These are phyloP conservation scores for Metschnikowia chrysomelidarum DNA, from an alignment of 805 yeast species.

Conservation along the genomic window DNA sequence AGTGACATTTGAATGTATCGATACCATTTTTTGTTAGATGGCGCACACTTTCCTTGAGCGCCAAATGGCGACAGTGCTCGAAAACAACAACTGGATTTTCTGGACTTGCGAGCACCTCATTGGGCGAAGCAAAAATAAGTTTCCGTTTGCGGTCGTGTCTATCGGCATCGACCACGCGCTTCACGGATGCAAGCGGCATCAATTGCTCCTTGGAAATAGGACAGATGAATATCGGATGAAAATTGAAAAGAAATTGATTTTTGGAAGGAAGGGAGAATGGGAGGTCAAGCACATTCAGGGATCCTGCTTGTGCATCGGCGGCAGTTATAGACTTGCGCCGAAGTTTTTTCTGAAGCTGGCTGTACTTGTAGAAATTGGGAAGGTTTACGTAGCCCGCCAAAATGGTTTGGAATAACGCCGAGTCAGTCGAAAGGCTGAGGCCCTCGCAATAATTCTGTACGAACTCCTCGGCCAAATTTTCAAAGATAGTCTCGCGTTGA, in stretches of 20 bases:
- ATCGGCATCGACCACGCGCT: constrained; percentile 13
- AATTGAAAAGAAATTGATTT: constrained; percentile 37
- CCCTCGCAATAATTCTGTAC: constrained; percentile 39
- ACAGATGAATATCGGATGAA: constrained; percentile 46
- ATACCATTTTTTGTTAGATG: constrained; percentile 38
- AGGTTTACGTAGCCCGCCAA: constrained; percentile 41
- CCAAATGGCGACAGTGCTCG: constrained; percentile 41
- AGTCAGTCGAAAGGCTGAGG: constrained; percentile 37
- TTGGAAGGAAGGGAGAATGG: constrained; percentile 44
- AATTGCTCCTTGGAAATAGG: constrained; percentile 45
- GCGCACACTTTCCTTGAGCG: constrained; percentile 41
- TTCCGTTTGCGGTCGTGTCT: constrained; percentile 12
- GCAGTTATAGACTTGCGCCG: constrained; percentile 10
- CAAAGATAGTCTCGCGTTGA: constrained; percentile 29
- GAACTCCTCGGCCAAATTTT: constrained; percentile 37
- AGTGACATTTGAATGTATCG: constrained; percentile 43
- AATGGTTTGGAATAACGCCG: constrained; percentile 39
- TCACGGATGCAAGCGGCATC: constrained; percentile 28
- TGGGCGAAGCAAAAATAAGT: constrained; percentile 11
- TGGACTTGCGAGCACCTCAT: constrained; percentile 15
- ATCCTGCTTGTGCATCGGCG: constrained; percentile 13
- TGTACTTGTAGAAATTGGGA: constrained; percentile 43
- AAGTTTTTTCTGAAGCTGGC: constrained; percentile 33
- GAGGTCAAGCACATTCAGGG: constrained; percentile 33
- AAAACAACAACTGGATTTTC: constrained; percentile 42